phyloP scores from a whole-genome alignment of 441 rosid genomes.

The Eruca vesicaria region DNA sequence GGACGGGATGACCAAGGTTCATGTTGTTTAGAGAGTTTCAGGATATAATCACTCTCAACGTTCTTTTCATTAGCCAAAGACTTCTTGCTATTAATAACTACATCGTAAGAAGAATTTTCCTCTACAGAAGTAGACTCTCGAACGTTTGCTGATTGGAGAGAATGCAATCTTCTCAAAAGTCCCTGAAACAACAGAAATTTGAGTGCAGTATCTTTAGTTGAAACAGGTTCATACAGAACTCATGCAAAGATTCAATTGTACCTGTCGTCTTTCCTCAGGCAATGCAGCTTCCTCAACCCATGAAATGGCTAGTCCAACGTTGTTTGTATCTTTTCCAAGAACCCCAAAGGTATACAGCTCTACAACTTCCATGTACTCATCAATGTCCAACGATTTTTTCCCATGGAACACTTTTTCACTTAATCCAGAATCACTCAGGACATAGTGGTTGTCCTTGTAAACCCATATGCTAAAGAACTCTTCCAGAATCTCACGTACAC shows the following conservation, averaged over 20 bases:
- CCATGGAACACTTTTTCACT: constrained; percentile 38
- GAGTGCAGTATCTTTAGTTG: not conserved
- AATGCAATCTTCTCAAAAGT: constrained; percentile 71
- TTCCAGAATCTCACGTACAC: constrained; percentile 63
- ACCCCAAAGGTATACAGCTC: constrained; percentile 66
- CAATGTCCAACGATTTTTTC: constrained; percentile 42
- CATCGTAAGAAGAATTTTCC: constrained; percentile 34
- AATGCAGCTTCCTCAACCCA: constrained; percentile 81
- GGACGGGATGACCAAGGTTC: constrained; percentile 55
- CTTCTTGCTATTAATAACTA: constrained; percentile 35
- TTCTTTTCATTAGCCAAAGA: constrained; percentile 28
- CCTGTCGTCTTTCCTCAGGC: constrained; percentile 79
- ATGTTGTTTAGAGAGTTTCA: constrained; percentile 44
- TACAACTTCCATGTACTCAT: constrained; percentile 57
- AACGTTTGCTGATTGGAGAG: constrained; percentile 42
- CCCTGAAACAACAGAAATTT: constrained; percentile 42
- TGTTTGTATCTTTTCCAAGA: constrained; percentile 52
- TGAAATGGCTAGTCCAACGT: constrained; percentile 58
- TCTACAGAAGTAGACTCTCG: constrained; percentile 30
- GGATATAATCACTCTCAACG: constrained; percentile 10
- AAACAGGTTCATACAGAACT: constrained; percentile 3
- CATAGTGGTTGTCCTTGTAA: constrained; percentile 44
- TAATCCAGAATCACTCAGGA: constrained; percentile 34
- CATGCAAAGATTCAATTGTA: constrained; percentile 25
- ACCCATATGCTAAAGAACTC: constrained; percentile 76